Percentiles rank a stretch among this genome's conserved stretches.
These are phyloP conservation scores for Colletotrichum euphorbiae DNA, from an alignment of 2,329 filamentous ascomycete genomes.

Conservation along the genomic window DNA sequence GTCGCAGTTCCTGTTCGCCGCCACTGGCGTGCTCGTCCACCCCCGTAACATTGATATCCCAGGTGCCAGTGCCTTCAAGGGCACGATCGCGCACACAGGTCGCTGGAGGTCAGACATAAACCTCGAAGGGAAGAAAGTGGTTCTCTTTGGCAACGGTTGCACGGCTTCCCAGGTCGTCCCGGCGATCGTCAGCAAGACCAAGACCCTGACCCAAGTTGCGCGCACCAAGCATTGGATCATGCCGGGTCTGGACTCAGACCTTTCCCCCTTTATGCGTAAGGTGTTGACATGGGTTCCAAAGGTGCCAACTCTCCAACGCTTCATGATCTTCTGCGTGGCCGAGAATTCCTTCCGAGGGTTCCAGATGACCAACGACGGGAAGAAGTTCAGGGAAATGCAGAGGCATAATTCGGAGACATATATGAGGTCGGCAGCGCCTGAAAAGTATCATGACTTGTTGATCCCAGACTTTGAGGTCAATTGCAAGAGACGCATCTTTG, in stretches of 20 bases:
- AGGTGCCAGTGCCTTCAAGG: slow-evolving; percentile 62
- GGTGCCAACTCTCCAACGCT: slow-evolving; percentile 51
- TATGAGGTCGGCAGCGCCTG: slow-evolving; percentile 59
- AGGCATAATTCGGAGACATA: slow-evolving; percentile 54
- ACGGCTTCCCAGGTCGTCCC: slow-evolving; percentile 66
- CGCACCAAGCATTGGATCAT: slow-evolving; percentile 58
- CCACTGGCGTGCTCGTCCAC: slow-evolving; percentile 49
- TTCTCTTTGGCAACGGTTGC: slow-evolving; percentile 66
- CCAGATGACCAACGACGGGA: not conserved
- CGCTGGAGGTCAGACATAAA: slow-evolving; percentile 65
- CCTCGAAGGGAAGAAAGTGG: slow-evolving; percentile 59
- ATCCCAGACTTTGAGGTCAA: slow-evolving; percentile 73
- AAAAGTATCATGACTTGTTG: slow-evolving; percentile 70
- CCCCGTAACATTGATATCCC: slow-evolving; percentile 56
- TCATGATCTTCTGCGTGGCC: slow-evolving; percentile 55
- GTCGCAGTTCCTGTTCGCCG: slow-evolving; percentile 54
- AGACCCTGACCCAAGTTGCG: slow-evolving; percentile 50
- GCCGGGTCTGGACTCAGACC: slow-evolving; percentile 46
- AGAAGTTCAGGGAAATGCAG: slow-evolving; percentile 49
- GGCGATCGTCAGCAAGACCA: slow-evolving; percentile 51
- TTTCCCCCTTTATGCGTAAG: slow-evolving; percentile 39
- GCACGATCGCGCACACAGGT: slow-evolving; percentile 66
- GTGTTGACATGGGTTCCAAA: slow-evolving; percentile 64
- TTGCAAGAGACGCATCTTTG: slow-evolving; percentile 72
- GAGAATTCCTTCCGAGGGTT: slow-evolving; percentile 52